Base-by-base conservation (phyloP, 352 stramenopile species). In the Globisporangium paddicum region DNA sequence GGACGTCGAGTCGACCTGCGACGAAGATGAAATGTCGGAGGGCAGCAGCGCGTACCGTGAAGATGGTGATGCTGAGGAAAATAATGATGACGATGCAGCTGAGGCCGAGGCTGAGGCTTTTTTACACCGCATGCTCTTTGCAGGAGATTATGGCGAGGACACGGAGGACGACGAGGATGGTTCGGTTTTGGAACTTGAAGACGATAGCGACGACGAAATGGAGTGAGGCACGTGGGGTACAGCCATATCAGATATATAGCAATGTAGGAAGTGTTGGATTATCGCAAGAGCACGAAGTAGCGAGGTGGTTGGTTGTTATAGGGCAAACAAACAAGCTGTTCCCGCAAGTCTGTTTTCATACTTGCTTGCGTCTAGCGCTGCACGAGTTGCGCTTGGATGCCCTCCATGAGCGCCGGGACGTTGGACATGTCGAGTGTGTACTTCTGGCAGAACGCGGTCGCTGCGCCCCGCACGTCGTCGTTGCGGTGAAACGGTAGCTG, bases 351-450 rank as follows among this genome's bases (percentile, higher is more conserved):
- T 42, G n/a, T n/a, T n/a, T n/a, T n/a, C 46, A 14, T 49, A 21
- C 21, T 32, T 28, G 23, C 23, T 51, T 53, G 46, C 26, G 7
- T 37, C 23, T 81, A 73, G 32, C 71, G 55, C 34, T 77, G 53
- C 25, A 62, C 65, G 19, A 87, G 44, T 34, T 87, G 72, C 11
- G 67, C 55, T 38, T 81, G 64, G 55, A 93, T 83, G 11, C 66
- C 79, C 8, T 90, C 64, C 49, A 86, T 70, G 30, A 93, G 70
- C 26, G 73, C 63, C 38, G 66, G 73, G 0, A 91, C 58, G 57
- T 90, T 91, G 23, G 75, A 69, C 38, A 73, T 23, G 35, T 83
- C 77, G 32, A 93, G 54, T 8, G 63, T 60, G 69, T 89, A 56
- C 49, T 73, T 54, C 38, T 76, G 67, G 56, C 83, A 93, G 47